Evolutionary conservation across 2,329 filamentous ascomycete species (phyloP), one percentile per base, ranked within the genome.

Genomic region (Penicillium sp.): DNA sequence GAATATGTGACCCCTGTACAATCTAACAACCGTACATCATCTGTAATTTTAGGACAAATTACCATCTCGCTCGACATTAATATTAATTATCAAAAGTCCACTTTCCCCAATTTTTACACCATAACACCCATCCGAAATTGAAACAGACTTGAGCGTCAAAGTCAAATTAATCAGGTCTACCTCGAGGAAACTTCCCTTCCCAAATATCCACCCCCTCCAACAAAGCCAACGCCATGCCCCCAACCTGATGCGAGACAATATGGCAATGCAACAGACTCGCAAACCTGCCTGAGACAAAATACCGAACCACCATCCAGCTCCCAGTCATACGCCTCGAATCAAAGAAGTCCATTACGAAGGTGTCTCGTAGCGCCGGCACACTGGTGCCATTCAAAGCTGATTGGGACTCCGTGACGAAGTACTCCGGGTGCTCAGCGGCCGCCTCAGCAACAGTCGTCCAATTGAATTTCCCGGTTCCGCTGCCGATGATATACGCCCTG

Each of bases 181-280:
- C 35, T 19, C 56, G 21, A 23, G 49, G 71, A 72, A 48, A 77
- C 67, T 21, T 75, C 67, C 1, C 81, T 41, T 52, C 56, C 79
- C 78, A 83, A 19, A 67, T 74, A 69, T 85, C 82, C 46, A 82
- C 70, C 0, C 82, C 82, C 67, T 85, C 82, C 21, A 84, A 65
- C 7, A 84, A 72, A 1, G 78, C 78, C 55, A 84, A 73, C 0
- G 76, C 77, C 81, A 84, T 84, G 0, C 81, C 82, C 0, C 81
- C 81, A 26, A 72, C 71, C 50, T 83, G 66, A 71, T 85, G 82
- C 7, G 75, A 77, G 64, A 82, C 75, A 19, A 84, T 79, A 68
- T 85, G 82, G 63, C 83, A 85, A 69, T 85, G 83, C 48, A 85
- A 64, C 53, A 85, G 67, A 61, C 78, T 84, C 0, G 81, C 76